A percentile compares a stretch with the other conserved stretches of the same genome.
Evolutionary conservation across 345 rosid species (phyloP).

Genomic region (Lumnitzera racemosa): DNA sequence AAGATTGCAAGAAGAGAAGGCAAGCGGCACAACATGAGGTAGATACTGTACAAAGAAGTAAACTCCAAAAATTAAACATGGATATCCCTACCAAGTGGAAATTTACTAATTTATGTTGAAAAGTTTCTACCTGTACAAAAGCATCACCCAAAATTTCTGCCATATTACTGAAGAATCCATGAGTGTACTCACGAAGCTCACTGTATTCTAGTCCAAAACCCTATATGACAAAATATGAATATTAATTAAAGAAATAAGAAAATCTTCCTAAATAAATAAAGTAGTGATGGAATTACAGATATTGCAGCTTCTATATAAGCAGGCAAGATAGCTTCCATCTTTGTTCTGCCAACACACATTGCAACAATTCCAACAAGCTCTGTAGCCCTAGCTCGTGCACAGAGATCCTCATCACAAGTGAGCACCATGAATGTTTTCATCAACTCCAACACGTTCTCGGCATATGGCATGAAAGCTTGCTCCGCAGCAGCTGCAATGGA

Average conservation of each 20-base stretch:
- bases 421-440: conserved; percentile 96
- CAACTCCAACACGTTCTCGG: conserved; percentile 80
- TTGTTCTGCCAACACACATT: conserved; percentile 83
- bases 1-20: conserved; percentile 88
- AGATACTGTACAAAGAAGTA: conserved; percentile 59
- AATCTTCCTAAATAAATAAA: conserved; percentile 8
- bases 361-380: conserved; percentile 99
- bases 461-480: conserved; percentile 93
- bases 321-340: conserved; percentile 79
- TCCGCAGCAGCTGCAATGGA: conserved; percentile 98
- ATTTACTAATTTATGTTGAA: conserved; percentile 4
- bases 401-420: conserved; percentile 80
- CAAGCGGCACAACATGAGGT: conserved; percentile 84
- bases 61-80: conserved; percentile 10
- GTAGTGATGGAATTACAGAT: conserved; percentile 43
- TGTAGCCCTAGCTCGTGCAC: conserved; percentile 92
- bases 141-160: conserved; percentile 92
- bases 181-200: conserved; percentile 95
- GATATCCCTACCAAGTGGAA: conserved; percentile 1
- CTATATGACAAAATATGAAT: conserved; percentile 29
- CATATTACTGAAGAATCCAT: conserved; percentile 96
- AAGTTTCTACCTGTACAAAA: conserved; percentile 60
- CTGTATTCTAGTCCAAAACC: conserved; percentile 92
- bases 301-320: conserved; percentile 96
- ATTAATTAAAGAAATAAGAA: background rate